Conservation (phyloP, 208 protist genomes). For the Hexamita inflata region DNA sequence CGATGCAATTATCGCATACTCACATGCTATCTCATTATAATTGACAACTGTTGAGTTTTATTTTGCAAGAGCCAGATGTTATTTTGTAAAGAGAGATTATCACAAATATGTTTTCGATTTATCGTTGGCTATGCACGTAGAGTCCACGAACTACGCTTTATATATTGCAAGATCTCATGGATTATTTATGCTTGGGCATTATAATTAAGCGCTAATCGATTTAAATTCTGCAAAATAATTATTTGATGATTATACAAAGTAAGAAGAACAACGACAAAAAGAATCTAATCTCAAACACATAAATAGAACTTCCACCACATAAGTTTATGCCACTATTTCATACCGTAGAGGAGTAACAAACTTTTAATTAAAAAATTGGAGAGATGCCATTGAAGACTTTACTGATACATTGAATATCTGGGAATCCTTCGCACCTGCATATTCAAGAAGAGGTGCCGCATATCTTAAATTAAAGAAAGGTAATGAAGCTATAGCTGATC, state of each 20-base stretch:
- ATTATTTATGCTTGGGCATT: slow-evolving; percentile 4
- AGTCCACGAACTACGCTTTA: slow-evolving; percentile 2
- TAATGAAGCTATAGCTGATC: slow-evolving; percentile 1
- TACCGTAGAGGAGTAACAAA: background rate
- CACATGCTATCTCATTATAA: too few species aligned
- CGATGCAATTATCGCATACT: too few species aligned
- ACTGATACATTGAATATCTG: background rate
- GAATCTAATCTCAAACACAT: too few species aligned
- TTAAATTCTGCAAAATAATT: slow-evolving; percentile 13
- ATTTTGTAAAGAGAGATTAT: slow-evolving; percentile 8
- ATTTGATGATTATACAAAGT: too few species aligned
- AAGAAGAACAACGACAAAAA: too few species aligned
- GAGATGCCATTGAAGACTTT: slow-evolving; percentile 18
- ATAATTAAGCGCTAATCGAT: slow-evolving; percentile 4
- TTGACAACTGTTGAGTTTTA: too few species aligned
- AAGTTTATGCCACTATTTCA: background rate
- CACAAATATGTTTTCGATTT: slow-evolving; percentile 23
- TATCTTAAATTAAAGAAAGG: background rate
- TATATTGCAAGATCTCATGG: slow-evolving; percentile 21
- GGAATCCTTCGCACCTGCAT: background rate
- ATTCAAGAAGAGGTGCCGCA: background rate
- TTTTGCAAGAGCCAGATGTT: slow-evolving; percentile 6
- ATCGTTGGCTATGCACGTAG: slow-evolving; percentile 9
- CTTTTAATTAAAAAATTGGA: background rate
- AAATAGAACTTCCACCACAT: too few species aligned